Base-by-base conservation (phyloP, 768 basidiomycete genomes). In the Phaeotremella fagi region DNA sequence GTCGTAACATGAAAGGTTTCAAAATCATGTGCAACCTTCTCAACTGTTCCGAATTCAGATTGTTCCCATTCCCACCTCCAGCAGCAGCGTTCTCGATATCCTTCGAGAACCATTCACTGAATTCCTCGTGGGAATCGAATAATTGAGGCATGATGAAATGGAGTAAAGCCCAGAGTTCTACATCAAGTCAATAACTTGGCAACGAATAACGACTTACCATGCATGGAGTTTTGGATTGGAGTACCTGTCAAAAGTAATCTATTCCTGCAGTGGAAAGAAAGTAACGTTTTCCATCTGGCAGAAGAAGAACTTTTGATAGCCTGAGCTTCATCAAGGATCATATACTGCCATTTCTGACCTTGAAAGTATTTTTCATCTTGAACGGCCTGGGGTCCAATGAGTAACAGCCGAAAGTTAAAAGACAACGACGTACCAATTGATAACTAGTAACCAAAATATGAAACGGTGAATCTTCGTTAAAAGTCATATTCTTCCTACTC, bases 71-170 rank as follows among this genome's bases (percentile, higher is more conserved):
- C 44, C 76, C 75, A 73, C 90, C 91, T n/a, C n/a, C n/a, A n/a
- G n/a, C n/a, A 3, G 83, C 83, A 16, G 89, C 90, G 69, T 88
- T 92, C 78, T 99, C 95, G 49, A 98, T 97, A 67, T 97, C 95
- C 75, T 97, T 95, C 11, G 94, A 95, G 74, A 99, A 99, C 95
- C 95, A 99, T 74, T 98, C 94, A 71, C 87, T 90, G 79, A 99
- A 99, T 76, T 99, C 95, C 68, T 98, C 92, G 67, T 98, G 92
- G 14, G 92, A 97, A 74, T 98, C 95, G 75, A 99, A 99, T 49
- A 99, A 78, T 71, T 88, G 92, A 2, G 95, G 95, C 95, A 99
- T 99, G 78, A 99, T 98, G 78, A 99, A 99, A 73, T 99, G 95
- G 37, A 99, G 79, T 54, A 99, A 79, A 1, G 95, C 95, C 95